Percentiles rank a stretch among this genome's conserved stretches.
Conservation (phyloP, 257 asterid genomes). For the Solanum rostratum region DNA sequence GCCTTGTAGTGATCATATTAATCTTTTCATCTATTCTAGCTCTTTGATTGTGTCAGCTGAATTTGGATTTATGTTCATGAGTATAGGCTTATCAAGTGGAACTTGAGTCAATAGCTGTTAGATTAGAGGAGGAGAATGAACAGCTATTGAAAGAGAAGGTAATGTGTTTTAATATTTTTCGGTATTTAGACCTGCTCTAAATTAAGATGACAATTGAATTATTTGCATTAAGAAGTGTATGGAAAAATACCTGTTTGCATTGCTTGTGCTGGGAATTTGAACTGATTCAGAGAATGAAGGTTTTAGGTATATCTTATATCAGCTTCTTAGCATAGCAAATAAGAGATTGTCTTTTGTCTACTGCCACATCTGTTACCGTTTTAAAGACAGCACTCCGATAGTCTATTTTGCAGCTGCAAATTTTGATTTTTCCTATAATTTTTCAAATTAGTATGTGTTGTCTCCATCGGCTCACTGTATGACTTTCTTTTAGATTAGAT, state of each 20-base stretch:
- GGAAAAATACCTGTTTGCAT: neutral
- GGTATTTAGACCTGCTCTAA: neutral
- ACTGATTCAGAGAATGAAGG: neutral
- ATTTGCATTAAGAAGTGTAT: neutral
- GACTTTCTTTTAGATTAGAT: neutral
- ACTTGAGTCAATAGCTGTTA: conserved; percentile 72
- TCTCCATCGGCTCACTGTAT: neutral
- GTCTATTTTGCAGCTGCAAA: neutral
- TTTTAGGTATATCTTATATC: neutral
- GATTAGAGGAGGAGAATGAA: conserved; percentile 79
- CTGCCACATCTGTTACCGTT: neutral
- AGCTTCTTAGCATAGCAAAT: neutral
- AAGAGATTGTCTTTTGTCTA: neutral
- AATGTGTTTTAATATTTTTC: neutral
- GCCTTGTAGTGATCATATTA: neutral
- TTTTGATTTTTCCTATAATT: neutral
- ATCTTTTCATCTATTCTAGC: neutral
- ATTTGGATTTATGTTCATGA: neutral
- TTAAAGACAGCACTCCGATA: neutral
- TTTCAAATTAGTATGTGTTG: neutral
- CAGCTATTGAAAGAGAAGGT: conserved; percentile 66
- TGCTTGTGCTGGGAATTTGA: neutral
- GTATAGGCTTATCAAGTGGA: conserved; percentile 68
- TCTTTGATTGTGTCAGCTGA: neutral
- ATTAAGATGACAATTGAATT: neutral